A percentile compares a stretch with the other conserved stretches of the same genome.
phyloP scores from a whole-genome alignment of 371 early-diverging fungal species.

The Mucor saturninus region DNA sequence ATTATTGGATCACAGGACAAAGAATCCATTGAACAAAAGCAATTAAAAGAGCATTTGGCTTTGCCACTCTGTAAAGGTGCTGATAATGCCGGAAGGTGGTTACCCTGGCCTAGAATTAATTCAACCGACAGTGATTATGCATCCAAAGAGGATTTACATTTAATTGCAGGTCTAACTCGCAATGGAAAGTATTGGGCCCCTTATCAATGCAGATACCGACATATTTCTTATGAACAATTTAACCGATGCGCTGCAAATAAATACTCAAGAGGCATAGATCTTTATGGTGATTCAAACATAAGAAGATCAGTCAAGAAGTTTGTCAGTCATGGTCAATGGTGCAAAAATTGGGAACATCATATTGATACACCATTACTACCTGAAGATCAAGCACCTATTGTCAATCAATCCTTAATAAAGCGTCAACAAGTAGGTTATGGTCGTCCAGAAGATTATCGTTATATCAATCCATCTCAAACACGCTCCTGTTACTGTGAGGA shows the following conservation, averaged over 20 bases:
- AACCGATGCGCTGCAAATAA: conserved; percentile 38
- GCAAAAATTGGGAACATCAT: conserved; percentile 29
- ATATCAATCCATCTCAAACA: conserved; percentile 15
- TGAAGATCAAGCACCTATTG: conserved; percentile 11
- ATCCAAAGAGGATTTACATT: background rate
- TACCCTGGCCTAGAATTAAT: conserved; percentile 27
- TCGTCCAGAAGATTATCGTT: conserved; percentile 14
- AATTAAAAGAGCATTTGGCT: conserved; percentile 32
- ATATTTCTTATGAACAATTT: conserved; percentile 43
- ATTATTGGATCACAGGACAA: background rate
- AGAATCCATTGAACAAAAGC: background rate
- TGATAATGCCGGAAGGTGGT: conserved; percentile 54
- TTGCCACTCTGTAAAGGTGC: conserved; percentile 52
- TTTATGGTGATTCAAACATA: conserved; percentile 61
- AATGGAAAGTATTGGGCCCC: conserved; percentile 54
- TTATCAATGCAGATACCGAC: conserved; percentile 49
- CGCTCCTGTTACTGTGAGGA: conserved; percentile 59
- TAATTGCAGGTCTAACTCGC: conserved; percentile 1
- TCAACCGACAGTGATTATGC: background rate
- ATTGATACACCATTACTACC: conserved; percentile 1
- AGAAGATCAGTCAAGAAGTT: conserved; percentile 58
- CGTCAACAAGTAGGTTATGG: conserved; percentile 16
- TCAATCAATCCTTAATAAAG: background rate
- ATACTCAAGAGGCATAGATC: conserved; percentile 42
- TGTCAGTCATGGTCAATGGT: conserved; percentile 58